Conservation (phyloP, 495 filamentous ascomycete species). For the Daldinia caldariorum region DNA sequence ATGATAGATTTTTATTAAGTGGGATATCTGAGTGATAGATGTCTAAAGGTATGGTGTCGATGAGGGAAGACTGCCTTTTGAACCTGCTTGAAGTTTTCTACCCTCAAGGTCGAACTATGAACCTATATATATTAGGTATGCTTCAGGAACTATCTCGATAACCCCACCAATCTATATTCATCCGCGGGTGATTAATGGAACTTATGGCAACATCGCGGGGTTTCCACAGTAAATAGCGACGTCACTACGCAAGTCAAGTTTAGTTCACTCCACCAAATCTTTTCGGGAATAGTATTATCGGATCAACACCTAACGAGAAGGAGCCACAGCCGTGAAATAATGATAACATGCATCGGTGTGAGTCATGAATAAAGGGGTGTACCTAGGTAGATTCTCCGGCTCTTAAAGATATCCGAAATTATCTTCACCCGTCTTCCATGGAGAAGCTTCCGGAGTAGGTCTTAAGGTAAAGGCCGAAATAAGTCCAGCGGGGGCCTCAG, state of each 20-base stretch:
- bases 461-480: constrained; percentile 7
- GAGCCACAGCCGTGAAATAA: not conserved
- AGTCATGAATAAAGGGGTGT: not conserved
- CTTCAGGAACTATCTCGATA: not conserved
- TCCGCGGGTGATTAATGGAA: constrained; percentile 17
- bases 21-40: too few species aligned
- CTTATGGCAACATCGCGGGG: constrained; percentile 37
- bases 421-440: not conserved
- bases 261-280: constrained; percentile 13
- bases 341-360: not conserved
- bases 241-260: constrained; percentile 7
- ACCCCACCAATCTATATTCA: constrained; percentile 27
- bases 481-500: not conserved
- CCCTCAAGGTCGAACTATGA: not conserved
- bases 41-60: not conserved
- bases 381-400: not conserved
- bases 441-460: not conserved
- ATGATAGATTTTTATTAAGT: too few species aligned
- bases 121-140: constrained; percentile 5
- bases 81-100: not conserved
- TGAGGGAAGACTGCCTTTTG: not conserved
- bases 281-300: constrained; percentile 37
- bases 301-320: not conserved
- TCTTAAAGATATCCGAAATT: not conserved
- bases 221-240: constrained; percentile 10